Evolutionary conservation across 495 filamentous ascomycete genomes (phyloP).

Genomic region (Diplogelasinospora grovesii): DNA sequence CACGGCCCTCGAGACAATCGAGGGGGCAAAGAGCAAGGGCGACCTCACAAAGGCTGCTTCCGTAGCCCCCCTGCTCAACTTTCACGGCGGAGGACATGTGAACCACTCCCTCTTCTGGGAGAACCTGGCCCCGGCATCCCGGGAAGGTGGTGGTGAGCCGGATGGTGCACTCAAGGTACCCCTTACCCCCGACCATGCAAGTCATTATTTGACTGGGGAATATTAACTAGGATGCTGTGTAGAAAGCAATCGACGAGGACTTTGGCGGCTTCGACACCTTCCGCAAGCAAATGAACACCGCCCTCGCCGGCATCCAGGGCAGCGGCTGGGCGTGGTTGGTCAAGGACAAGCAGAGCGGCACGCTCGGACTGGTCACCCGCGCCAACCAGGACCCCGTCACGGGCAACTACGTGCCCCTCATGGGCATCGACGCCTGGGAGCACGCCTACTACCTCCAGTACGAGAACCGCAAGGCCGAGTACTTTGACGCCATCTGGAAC

Average conservation of each 20-base stretch:
- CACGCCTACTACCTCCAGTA: constrained; percentile 72
- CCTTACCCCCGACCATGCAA: not conserved
- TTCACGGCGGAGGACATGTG: constrained; percentile 91
- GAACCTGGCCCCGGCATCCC: constrained; percentile 75
- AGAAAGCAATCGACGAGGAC: constrained; percentile 65
- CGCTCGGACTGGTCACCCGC: constrained; percentile 67
- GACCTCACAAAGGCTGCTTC: constrained; percentile 67
- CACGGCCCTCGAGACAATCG: constrained; percentile 53
- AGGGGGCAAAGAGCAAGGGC: constrained; percentile 48
- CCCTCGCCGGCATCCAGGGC: constrained; percentile 84
- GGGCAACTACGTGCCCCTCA: constrained; percentile 65
- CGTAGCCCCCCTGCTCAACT: constrained; percentile 84
- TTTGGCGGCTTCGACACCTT: constrained; percentile 72
- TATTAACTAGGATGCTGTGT: constrained; percentile 1
- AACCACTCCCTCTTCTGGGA: constrained; percentile 98
- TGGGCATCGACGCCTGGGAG: constrained; percentile 92
- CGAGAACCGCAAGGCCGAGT: constrained; percentile 97
- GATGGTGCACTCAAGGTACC: constrained; percentile 46
- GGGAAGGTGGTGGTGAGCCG: constrained; percentile 67
- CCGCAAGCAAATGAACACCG: constrained; percentile 77
- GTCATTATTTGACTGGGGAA: not conserved
- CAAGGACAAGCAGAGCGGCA: constrained; percentile 79
- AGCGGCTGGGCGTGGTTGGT: constrained; percentile 96
- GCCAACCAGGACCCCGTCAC: constrained; percentile 83
- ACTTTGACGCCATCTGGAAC: constrained; percentile 95